Percentiles rank a stretch among this genome's conserved stretches.
Evolutionary conservation across 495 filamentous ascomycete species (phyloP).

Genomic region (Penicillium parvum): DNA sequence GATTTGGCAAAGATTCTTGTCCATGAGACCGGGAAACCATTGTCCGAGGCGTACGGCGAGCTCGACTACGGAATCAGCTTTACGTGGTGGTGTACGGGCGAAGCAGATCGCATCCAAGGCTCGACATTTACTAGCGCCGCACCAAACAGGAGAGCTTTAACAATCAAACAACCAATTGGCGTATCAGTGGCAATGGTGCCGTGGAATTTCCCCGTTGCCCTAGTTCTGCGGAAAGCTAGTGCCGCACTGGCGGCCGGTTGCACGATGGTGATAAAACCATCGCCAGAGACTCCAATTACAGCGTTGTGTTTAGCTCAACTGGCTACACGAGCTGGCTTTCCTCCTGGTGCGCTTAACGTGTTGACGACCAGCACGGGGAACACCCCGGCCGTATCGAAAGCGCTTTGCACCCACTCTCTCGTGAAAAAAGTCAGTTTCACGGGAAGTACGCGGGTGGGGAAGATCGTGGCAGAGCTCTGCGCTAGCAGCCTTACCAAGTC

Average conservation of each 20-base stretch:
- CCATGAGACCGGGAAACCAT: too few species aligned
- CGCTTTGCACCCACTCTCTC: conserved; percentile 46
- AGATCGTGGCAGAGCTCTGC: conserved; percentile 55
- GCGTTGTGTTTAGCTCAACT: neutral
- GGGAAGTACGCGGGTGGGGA: conserved; percentile 59
- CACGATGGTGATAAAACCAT: neutral
- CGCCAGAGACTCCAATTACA: neutral
- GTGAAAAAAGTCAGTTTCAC: conserved; percentile 74
- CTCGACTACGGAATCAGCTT: too few species aligned
- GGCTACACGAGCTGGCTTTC: neutral
- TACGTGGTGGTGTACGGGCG: too few species aligned
- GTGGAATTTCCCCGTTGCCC: neutral
- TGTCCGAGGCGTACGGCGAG: too few species aligned
- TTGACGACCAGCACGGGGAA: too few species aligned
- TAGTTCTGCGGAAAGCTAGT: neutral
- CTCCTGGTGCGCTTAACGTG: neutral
- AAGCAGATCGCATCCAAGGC: too few species aligned
- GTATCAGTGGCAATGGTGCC: too few species aligned
- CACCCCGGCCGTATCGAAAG: too few species aligned
- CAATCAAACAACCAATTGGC: too few species aligned
- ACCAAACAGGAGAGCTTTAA: too few species aligned
- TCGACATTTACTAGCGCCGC: too few species aligned
- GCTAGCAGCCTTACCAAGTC: conserved; percentile 64
- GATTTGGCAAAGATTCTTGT: too few species aligned
- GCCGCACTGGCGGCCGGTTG: neutral